phyloP scores from a whole-genome alignment of 176 grass and related monocot genomes.

The Triticum monococcum region DNA sequence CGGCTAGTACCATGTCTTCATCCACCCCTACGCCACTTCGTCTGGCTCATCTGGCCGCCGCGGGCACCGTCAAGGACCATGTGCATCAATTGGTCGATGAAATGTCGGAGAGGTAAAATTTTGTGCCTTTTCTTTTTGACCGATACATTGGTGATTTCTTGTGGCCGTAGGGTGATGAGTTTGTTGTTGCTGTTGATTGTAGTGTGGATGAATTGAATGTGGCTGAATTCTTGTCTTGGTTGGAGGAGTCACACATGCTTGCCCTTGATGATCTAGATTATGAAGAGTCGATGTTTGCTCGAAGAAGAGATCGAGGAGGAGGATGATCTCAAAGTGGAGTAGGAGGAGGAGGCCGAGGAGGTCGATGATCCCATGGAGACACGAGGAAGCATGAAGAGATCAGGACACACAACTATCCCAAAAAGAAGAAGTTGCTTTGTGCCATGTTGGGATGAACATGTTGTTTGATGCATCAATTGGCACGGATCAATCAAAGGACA shows the following conservation, averaged over 20 bases:
- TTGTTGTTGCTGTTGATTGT: too few species aligned
- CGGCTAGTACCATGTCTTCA: not conserved
- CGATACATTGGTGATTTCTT: not conserved
- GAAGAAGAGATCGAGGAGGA: not conserved
- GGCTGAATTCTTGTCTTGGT: too few species aligned
- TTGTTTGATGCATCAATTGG: not conserved
- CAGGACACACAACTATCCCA: not conserved
- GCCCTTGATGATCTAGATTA: too few species aligned
- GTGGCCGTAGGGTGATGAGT: too few species aligned
- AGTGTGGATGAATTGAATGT: too few species aligned
- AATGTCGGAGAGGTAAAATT: not conserved
- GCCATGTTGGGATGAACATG: not conserved
- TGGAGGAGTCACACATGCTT: too few species aligned
- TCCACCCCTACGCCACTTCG: not conserved
- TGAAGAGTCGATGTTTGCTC: too few species aligned
- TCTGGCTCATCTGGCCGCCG: not conserved
- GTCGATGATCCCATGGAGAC: not conserved
- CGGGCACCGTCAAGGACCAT: not conserved
- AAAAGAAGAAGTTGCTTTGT: not conserved
- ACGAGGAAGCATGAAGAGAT: not conserved
- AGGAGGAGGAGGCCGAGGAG: not conserved
- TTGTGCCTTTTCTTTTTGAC: not conserved
- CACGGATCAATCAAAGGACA: too few species aligned
- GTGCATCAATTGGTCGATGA: not conserved
- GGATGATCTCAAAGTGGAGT: not conserved